Evolutionary conservation across 495 filamentous ascomycete genomes (phyloP), one percentile per base, ranked within the genome.

Genomic region (Xylaria curta): DNA sequence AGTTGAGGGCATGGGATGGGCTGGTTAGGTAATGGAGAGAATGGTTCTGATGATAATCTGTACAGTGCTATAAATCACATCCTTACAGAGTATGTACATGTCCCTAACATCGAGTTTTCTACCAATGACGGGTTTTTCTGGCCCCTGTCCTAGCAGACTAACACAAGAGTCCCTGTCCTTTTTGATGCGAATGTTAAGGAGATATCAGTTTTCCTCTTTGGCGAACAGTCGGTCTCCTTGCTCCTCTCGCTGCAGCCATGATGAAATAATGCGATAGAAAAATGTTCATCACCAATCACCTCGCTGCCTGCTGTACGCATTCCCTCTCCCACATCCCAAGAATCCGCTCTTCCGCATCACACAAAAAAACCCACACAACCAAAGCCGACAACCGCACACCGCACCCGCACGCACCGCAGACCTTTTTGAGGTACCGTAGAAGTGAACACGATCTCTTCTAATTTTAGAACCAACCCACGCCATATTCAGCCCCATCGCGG

Each of bases 401-500:
- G 68, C 68, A 70, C 28, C 68, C 59, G 68, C 59, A 53, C 68
- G 26, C 60, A 44, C 58, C 31, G 58, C 58, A 60, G 58, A 31
- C 58, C 31, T 60, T 5, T 21, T 12, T 15, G 19, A 59, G 28
- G 28, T 67, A 44, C 60, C 71, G 38, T 42, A 42, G 9, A 42
- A 60, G 31, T 78, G 75, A 79, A 78, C 80, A 80, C 78, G 75
- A 77, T 78, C 73, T 77, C 73, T 66, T 83, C 82, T 84, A 84
- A 83, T 81, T 81, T 83, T 84, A 83, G 82, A 79, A 84, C 76
- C 80, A 77, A 75, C 63, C 79, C 78, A 81, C 76, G 78, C 79
- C 79, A 78, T 77, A 76, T 81, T 80, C 80, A 80, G 80, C 80
- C 80, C 80, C 80, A 81, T 81, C 60, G 33, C 28, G n/a, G 79